These are phyloP conservation scores for Orbilia ellipsospora DNA, from an alignment of 2,329 filamentous ascomycete species.

Conservation along the genomic window DNA sequence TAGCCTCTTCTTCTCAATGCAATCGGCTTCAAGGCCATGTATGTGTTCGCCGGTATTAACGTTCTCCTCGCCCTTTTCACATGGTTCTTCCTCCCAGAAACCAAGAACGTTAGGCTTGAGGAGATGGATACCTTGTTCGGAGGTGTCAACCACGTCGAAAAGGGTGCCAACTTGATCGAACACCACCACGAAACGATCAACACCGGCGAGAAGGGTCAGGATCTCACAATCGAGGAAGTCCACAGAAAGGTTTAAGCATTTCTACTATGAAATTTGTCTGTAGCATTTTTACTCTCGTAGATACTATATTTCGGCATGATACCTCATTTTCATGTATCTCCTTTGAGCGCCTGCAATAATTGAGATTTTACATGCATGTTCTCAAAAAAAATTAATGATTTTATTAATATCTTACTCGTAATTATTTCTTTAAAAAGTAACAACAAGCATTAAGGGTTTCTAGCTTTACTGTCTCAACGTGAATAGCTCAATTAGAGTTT, in stretches of 20 bases:
- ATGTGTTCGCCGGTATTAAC: conserved; percentile 55
- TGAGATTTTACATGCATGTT: conserved; percentile 12
- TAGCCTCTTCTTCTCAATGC: conserved; percentile 37
- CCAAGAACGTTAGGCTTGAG: conserved; percentile 64
- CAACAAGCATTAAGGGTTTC: background rate
- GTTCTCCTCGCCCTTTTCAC: conserved; percentile 43
- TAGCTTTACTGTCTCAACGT: background rate
- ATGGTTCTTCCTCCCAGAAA: conserved; percentile 53
- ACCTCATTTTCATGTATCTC: conserved; percentile 27
- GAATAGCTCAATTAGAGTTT: background rate
- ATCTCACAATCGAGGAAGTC: conserved; percentile 51
- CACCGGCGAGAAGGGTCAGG: conserved; percentile 47
- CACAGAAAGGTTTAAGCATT: conserved; percentile 32
- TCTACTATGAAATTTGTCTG: conserved; percentile 18
- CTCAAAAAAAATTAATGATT: conserved; percentile 28
- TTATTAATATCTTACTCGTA: conserved; percentile 4
- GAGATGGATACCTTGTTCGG: conserved; percentile 70
- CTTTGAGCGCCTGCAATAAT: conserved; percentile 17
- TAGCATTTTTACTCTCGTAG: conserved; percentile 47
- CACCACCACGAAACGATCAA: background rate
- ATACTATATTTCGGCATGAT: conserved; percentile 44
- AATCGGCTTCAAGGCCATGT: conserved; percentile 54
- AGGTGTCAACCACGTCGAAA: conserved; percentile 69
- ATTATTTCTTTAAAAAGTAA: background rate
- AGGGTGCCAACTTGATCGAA: conserved; percentile 66